Evolutionary conservation across 257 asterid genomes (phyloP), one percentile per base, ranked within the genome.

Genomic region (Solanum pinnatisectum): DNA sequence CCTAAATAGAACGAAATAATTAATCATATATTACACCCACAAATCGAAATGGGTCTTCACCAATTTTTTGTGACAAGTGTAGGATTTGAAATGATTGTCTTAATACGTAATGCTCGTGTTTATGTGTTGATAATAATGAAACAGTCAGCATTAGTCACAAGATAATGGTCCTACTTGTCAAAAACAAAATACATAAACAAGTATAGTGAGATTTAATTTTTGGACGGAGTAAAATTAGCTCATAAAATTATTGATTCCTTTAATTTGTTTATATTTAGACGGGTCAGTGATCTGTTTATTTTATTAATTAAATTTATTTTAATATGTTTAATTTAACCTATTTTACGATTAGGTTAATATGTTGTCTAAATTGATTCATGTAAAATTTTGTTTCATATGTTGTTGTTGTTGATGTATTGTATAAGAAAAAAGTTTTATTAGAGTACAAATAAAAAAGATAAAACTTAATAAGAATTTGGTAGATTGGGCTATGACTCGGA

Each of bases 91-190:
- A 87, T 87, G 84, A 88, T 91, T 86, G 20, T 39, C 88, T n/a
- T 84, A 81, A 83, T 59, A 74, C 67, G 88, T 88, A 74, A 74
- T 46, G 84, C 88, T 86, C 86, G 87, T 86, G 87, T 32, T 59
- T 88, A 12, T 39, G 67, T 59, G 4, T 49, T 63, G 72, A 67
- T 56, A 46, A 83, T 88, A 42, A 73, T 46, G 60, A 6, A 27
- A 76, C 10, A 63, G 85, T 46, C 40, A 82, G 22, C 42, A 40
- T 23, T 23, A 20, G 32, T 88, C 88, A 84, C 91, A 85, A 87
- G 70, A 84, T 76, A 23, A 60, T 36, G 73, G 4, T 35, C 76
- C 36, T 7, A 10, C 49, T 32, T 20, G 32, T 56, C 37, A 18
- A 22, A 13, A 44, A 85, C 52, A 77, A 33, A 42, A 30, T 68